Evolutionary conservation across 129 eudicot genomes (phyloP), one percentile per base, ranked within the genome.

Genomic region (Silybum marianum): DNA sequence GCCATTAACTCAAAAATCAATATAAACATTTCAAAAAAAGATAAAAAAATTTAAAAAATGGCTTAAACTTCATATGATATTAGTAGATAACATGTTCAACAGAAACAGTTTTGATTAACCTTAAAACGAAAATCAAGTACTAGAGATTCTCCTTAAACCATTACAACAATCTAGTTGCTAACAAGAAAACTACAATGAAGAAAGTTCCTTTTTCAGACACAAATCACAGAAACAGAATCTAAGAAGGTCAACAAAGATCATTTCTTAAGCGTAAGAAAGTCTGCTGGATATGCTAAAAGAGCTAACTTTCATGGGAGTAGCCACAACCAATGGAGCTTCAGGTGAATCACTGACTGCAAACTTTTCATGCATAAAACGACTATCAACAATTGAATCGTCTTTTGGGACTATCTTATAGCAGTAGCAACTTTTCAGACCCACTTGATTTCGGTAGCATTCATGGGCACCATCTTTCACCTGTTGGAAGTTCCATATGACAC

Each of bases 301-400:
- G 79, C 97, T 89, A 62, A 95, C 98, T 90, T 93, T 93, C 93
- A 89, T 68, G 21, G 98, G 92, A 69, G 99, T 93, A 8, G 99
- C 99, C 69, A 95, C 98, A 82, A 95, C 99, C 51, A 95, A 86
- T 72, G 99, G 97, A 71, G 98, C 99, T 80, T 91, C 99, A 32
- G 99, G 98, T 30, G 99, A 93, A 82, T 95, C 92, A n/a, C 87
- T 87, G 42, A 91, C 92, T 18, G 98, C 98, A 84, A 81, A 95
- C 66, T 93, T 95, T 75, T 95, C 99, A 16, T 95, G 99, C 99
- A 95, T 95, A 87, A 95, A 95, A 30, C 95, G 97, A 70, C 99
- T 95, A 16, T 90, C 98, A 42, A 95, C 93, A 73, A 95, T 93
- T 9, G 98, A 95, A 65, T 95, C 98, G 23, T 93, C 89, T 83